Conservation (phyloP, 2,329 filamentous ascomycete species). For the Davidsoniella virescens region DNA sequence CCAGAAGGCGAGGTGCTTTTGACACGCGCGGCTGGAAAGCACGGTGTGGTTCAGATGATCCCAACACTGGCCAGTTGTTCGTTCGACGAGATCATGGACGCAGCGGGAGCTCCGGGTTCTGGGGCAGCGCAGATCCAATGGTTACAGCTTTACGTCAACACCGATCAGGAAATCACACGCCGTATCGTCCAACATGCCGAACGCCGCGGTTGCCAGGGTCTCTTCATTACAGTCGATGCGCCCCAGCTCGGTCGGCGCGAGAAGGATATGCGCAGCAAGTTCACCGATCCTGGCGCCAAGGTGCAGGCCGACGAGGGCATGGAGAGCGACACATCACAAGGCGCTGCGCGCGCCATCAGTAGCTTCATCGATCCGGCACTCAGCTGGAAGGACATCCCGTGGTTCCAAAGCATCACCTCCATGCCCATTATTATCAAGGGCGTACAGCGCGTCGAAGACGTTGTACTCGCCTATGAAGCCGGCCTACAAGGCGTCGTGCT, state of each 20-base stretch:
- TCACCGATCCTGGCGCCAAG: slow-evolving; percentile 64
- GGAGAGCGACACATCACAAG: slow-evolving; percentile 71
- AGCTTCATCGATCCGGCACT: slow-evolving; percentile 93
- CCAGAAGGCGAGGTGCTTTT: slow-evolving; percentile 87
- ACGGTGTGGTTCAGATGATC: slow-evolving; percentile 96
- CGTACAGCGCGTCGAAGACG: slow-evolving; percentile 90
- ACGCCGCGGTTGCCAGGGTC: slow-evolving; percentile 73
- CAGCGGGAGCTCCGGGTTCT: slow-evolving; percentile 25
- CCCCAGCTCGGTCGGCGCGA: slow-evolving; percentile 88
- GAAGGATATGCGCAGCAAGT: slow-evolving; percentile 95
- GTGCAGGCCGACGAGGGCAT: slow-evolving; percentile 55
- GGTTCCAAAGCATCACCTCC: slow-evolving; percentile 77
- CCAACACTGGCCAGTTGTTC: slow-evolving; percentile 92
- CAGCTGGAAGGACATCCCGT: slow-evolving; percentile 84
- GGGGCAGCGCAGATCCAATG: slow-evolving; percentile 75
- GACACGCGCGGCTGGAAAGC: slow-evolving; percentile 66
- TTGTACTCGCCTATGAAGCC: slow-evolving; percentile 65
- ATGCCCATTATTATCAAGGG: slow-evolving; percentile 97
- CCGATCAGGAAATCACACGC: slow-evolving; percentile 78
- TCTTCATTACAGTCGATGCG: slow-evolving; percentile 97
- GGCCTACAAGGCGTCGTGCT: slow-evolving; percentile 83
- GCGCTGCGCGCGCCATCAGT: slow-evolving; percentile 85
- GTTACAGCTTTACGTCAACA: slow-evolving; percentile 96
- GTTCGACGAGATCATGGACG: slow-evolving; percentile 93
- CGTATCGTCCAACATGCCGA: slow-evolving; percentile 87